Conservation (phyloP, 2,329 filamentous ascomycete genomes). For the Ascosphaera apis region DNA sequence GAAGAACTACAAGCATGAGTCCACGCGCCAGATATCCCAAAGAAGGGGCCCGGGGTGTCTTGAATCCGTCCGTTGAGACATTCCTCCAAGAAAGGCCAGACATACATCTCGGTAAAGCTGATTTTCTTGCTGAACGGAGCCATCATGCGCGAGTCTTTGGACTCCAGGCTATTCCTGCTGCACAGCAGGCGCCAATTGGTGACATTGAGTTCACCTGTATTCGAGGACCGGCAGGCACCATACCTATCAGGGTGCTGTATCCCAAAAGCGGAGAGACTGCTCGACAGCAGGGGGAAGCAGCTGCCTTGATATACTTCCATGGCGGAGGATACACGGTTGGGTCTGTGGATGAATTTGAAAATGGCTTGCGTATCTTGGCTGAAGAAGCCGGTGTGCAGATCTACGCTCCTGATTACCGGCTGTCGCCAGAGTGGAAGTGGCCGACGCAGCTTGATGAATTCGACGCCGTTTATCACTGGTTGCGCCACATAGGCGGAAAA, state of each 20-base stretch:
- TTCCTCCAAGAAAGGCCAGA: conserved; percentile 7
- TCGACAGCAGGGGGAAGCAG: conserved; percentile 5
- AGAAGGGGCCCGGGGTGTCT: neutral
- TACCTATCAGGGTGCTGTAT: conserved; percentile 15
- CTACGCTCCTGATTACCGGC: conserved; percentile 14
- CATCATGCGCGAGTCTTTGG: conserved; percentile 12
- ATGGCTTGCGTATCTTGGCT: conserved; percentile 13
- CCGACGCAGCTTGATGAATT: conserved; percentile 11
- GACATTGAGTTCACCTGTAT: conserved; percentile 13
- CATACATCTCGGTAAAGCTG: conserved; percentile 10
- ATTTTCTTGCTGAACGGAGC: conserved; percentile 9
- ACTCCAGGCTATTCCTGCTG: conserved; percentile 9
- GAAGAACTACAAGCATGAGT: neutral
- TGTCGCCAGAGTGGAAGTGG: conserved; percentile 13
- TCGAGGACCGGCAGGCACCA: conserved; percentile 13
- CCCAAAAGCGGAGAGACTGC: conserved; percentile 7
- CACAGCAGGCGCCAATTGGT: conserved; percentile 10
- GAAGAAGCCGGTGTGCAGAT: conserved; percentile 10
- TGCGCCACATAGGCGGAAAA: conserved; percentile 8
- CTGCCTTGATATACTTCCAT: conserved; percentile 17
- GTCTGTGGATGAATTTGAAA: conserved; percentile 18
- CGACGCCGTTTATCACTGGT: conserved; percentile 13
- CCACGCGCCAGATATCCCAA: neutral
- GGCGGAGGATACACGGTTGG: conserved; percentile 18
- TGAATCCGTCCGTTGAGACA: conserved; percentile 1